Conservation (phyloP, 2,329 filamentous ascomycete genomes). For the Aspergillus bombycis region DNA sequence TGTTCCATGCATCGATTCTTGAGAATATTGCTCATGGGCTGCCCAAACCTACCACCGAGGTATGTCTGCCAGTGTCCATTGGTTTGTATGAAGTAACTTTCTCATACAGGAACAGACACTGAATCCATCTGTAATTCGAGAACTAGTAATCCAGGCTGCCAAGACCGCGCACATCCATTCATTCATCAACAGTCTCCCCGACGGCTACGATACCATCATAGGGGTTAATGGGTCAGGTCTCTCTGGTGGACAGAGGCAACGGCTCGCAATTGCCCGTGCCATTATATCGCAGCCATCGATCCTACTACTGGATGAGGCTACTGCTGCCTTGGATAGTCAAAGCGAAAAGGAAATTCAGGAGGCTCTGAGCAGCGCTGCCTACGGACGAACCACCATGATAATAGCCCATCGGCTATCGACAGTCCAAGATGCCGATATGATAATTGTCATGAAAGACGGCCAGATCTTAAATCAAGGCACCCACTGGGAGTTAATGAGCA, state of each 20-base stretch:
- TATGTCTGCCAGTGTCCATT: background rate
- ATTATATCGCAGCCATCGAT: background rate
- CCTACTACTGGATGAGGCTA: background rate
- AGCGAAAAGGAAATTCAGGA: background rate
- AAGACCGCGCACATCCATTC: background rate
- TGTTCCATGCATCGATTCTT: background rate
- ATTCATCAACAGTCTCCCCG: background rate
- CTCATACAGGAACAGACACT: background rate
- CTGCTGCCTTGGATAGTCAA: background rate
- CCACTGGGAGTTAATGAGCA: background rate
- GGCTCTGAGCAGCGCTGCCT: background rate
- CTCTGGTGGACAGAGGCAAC: background rate
- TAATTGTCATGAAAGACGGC: background rate
- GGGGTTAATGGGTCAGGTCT: background rate
- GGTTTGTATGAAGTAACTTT: background rate
- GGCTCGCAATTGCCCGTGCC: background rate
- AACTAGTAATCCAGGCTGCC: background rate
- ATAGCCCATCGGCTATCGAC: background rate
- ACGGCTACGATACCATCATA: background rate
- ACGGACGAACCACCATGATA: background rate
- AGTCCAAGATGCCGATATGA: background rate
- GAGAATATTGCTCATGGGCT: background rate
- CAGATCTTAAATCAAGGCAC: background rate
- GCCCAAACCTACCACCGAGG: background rate
- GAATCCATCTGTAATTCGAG: background rate